Conservation (phyloP, 208 protist species). For the Acanthamoeba polyphaga region DNA sequence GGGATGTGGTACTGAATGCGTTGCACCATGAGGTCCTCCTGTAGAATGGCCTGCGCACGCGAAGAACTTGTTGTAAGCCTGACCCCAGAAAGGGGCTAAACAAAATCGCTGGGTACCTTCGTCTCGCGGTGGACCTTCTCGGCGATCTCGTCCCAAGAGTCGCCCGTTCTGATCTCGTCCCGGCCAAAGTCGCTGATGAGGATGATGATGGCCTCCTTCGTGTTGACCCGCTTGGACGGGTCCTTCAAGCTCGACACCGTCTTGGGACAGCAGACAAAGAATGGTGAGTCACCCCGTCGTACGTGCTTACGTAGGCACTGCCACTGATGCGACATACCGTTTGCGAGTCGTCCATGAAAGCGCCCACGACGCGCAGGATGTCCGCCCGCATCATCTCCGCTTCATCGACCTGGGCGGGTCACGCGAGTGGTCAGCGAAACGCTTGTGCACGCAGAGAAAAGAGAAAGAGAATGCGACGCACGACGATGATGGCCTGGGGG, state of each 20-base stretch:
- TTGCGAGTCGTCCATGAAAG: conserved; percentile 52
- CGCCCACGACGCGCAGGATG: conserved; percentile 29
- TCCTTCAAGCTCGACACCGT: neutral
- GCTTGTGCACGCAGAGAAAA: neutral
- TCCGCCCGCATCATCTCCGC: conserved; percentile 48
- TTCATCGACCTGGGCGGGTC: conserved; percentile 28
- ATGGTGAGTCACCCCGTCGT: neutral
- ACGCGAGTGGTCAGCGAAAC: neutral
- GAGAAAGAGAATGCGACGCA: neutral
- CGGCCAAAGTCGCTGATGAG: conserved; percentile 63
- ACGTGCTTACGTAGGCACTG: neutral
- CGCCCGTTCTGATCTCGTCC: conserved; percentile 26
- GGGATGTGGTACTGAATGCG: conserved; percentile 16
- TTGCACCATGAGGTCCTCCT: conserved; percentile 47
- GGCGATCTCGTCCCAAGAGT: conserved; percentile 46
- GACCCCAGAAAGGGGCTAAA: too few relatives aligned
- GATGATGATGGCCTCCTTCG: conserved; percentile 40
- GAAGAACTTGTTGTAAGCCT: neutral
- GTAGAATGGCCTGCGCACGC: neutral
- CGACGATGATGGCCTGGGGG: conserved; percentile 3
- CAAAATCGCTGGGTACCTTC: neutral
- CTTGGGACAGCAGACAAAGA: neutral
- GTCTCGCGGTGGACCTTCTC: conserved; percentile 16
- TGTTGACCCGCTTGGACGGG: neutral
- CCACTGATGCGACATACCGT: neutral